Percentiles rank a stretch among this genome's conserved stretches.
Conservation (phyloP, 2,329 filamentous ascomycete genomes). For the Coniochaeta sp. region DNA sequence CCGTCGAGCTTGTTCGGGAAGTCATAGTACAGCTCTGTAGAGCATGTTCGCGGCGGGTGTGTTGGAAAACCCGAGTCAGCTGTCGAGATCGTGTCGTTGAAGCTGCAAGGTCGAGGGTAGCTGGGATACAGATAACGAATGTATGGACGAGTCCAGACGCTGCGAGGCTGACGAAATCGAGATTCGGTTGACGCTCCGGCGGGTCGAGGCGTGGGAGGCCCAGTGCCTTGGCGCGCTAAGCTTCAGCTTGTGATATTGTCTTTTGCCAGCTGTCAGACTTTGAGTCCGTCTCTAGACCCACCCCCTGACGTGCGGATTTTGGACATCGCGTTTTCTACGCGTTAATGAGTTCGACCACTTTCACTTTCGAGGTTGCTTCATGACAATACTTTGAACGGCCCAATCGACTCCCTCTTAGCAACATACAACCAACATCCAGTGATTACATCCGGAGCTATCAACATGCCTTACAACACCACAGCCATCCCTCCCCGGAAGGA, state of each 20-base stretch:
- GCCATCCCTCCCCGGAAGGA: constrained; percentile 75
- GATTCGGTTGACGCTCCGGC: not conserved
- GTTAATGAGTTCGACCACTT: not conserved
- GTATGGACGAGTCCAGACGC: not conserved
- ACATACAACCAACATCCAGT: too few relatives aligned
- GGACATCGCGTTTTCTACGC: not conserved
- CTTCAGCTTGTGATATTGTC: not conserved
- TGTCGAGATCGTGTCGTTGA: not conserved
- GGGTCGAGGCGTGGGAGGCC: not conserved
- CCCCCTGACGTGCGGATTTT: not conserved
- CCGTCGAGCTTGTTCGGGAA: constrained; percentile 41
- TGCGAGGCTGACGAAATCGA: not conserved
- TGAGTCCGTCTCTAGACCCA: not conserved
- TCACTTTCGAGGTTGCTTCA: not conserved
- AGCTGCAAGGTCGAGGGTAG: not conserved
- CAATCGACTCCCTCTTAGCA: too few relatives aligned
- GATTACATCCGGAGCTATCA: too few relatives aligned
- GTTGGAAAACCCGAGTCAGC: not conserved
- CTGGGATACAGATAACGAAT: not conserved
- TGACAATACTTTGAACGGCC: not conserved
- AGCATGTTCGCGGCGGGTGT: constrained; percentile 25
- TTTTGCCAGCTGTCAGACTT: not conserved
- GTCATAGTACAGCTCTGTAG: constrained; percentile 34
- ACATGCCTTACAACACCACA: constrained; percentile 86
- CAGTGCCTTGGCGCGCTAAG: not conserved